These are phyloP conservation scores for Ogataea wickerhamii DNA, from an alignment of 805 yeast species.

Conservation along the genomic window DNA sequence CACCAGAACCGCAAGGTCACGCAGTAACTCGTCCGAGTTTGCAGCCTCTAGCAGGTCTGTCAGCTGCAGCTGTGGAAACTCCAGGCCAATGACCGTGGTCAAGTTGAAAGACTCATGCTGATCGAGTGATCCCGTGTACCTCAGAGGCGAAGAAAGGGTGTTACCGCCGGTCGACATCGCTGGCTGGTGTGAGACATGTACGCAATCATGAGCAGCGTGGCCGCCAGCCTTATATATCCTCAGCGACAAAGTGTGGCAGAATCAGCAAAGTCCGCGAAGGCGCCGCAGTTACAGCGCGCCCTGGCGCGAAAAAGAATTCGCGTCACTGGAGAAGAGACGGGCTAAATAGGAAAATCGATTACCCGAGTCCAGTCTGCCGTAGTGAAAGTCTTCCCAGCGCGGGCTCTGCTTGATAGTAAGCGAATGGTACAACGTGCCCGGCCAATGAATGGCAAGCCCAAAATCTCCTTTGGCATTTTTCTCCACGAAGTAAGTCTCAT, in stretches of 20 bases:
- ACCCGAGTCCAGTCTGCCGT: neutral
- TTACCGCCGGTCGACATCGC: no score
- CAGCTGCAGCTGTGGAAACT: constrained; percentile 2
- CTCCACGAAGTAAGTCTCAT: constrained; percentile 1
- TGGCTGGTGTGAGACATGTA: no score
- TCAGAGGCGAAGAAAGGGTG: neutral
- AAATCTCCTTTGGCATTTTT: neutral
- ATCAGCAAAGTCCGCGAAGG: no score
- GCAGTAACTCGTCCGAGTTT: constrained; percentile 1
- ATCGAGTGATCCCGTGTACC: constrained; percentile 3
- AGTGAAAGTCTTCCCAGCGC: constrained; percentile 1
- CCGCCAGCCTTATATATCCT: no score
- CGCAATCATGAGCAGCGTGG: no score
- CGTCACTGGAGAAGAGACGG: no score
- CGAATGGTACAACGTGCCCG: constrained; percentile 1
- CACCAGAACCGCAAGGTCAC: constrained; percentile 2
- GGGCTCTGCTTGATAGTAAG: constrained; percentile 1
- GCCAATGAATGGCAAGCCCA: neutral
- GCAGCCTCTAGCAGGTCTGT: neutral
- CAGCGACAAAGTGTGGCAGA: no score
- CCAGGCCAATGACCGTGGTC: constrained; percentile 3
- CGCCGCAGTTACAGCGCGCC: no score
- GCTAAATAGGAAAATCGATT: no score
- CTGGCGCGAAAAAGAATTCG: no score
- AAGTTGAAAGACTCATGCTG: neutral